These are phyloP conservation scores for Cryptococcus hybrid DNA, from an alignment of 1,284 basidiomycete species.

Conservation along the genomic window DNA sequence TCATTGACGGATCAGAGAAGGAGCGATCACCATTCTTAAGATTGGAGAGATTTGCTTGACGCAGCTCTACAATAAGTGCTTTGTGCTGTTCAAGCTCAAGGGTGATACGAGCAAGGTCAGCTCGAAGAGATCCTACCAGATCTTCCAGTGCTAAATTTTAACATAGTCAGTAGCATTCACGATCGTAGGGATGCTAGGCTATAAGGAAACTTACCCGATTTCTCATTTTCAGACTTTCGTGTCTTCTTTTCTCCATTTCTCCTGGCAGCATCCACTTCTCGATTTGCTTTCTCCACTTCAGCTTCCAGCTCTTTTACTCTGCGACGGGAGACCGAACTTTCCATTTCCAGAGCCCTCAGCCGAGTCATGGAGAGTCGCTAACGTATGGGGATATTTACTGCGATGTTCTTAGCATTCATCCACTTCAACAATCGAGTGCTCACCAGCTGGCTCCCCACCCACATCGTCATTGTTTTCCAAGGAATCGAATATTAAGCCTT, in stretches of 20 bases:
- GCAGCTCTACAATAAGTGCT: constrained; percentile 62
- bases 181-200: neutral
- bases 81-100: constrained; percentile 72
- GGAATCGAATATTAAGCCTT: constrained; percentile 30
- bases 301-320: constrained; percentile 76
- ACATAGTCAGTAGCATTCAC: too few species aligned
- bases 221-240: constrained; percentile 70
- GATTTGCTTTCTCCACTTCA: constrained; percentile 60
- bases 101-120: constrained; percentile 71
- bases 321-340: constrained; percentile 72
- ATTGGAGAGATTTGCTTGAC: constrained; percentile 36
- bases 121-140: constrained; percentile 66
- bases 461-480: constrained; percentile 35
- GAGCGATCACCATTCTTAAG: constrained; percentile 1
- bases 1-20: constrained; percentile 12
- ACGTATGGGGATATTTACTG: constrained; percentile 26
- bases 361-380: constrained; percentile 42
- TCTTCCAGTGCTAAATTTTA: constrained; percentile 65
- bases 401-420: neutral
- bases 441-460: constrained; percentile 20
- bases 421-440: constrained; percentile 7
- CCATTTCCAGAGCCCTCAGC: constrained; percentile 61
- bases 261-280: constrained; percentile 49
- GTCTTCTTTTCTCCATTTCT: constrained; percentile 22
- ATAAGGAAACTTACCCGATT: constrained; percentile 61